Evolutionary conservation across 2,329 filamentous ascomycete species (phyloP).

Genomic region (Exserohilum turcica): DNA sequence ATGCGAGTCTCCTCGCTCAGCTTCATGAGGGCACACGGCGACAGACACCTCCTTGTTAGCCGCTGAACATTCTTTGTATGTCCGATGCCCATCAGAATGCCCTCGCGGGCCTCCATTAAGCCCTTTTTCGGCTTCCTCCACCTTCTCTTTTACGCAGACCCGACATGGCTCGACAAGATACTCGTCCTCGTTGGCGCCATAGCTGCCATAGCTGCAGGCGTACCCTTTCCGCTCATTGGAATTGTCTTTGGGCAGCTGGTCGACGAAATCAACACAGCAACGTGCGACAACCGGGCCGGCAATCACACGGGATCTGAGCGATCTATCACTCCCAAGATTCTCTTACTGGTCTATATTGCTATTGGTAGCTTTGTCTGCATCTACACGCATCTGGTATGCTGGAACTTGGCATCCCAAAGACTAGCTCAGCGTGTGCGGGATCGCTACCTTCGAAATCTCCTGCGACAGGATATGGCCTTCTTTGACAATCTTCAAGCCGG

Average conservation of each 20-base stretch:
- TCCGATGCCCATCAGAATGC: slow-evolving; percentile 38
- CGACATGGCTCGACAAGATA: slow-evolving; percentile 47
- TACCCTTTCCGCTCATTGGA: slow-evolving; percentile 67
- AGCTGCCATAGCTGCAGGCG: slow-evolving; percentile 62
- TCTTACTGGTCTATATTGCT: slow-evolving; percentile 66
- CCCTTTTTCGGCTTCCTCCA: slow-evolving; percentile 41
- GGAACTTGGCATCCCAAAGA: slow-evolving; percentile 67
- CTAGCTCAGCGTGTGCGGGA: slow-evolving; percentile 67
- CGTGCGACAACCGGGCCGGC: slow-evolving; percentile 51
- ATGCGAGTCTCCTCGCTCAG: slow-evolving; percentile 24
- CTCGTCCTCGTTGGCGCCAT: slow-evolving; percentile 47
- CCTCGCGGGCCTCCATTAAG: slow-evolving; percentile 33
- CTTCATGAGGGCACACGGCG: slow-evolving; percentile 26
- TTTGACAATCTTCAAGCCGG: slow-evolving; percentile 68
- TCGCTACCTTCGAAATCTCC: slow-evolving; percentile 62
- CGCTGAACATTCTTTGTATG: slow-evolving; percentile 13
- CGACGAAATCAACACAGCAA: slow-evolving; percentile 63
- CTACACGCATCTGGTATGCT: slow-evolving; percentile 67
- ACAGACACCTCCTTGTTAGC: slow-evolving; percentile 18
- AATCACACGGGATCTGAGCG: slow-evolving; percentile 25
- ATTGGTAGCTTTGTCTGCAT: slow-evolving; percentile 67
- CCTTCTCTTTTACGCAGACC: slow-evolving; percentile 45
- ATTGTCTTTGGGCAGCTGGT: slow-evolving; percentile 69
- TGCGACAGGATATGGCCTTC: slow-evolving; percentile 66
- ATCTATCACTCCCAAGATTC: slow-evolving; percentile 62